Percentiles rank a stretch among this genome's conserved stretches.
Evolutionary conservation across 371 early-diverging fungal species (phyloP).

Genomic region (Rhizopus sp.): DNA sequence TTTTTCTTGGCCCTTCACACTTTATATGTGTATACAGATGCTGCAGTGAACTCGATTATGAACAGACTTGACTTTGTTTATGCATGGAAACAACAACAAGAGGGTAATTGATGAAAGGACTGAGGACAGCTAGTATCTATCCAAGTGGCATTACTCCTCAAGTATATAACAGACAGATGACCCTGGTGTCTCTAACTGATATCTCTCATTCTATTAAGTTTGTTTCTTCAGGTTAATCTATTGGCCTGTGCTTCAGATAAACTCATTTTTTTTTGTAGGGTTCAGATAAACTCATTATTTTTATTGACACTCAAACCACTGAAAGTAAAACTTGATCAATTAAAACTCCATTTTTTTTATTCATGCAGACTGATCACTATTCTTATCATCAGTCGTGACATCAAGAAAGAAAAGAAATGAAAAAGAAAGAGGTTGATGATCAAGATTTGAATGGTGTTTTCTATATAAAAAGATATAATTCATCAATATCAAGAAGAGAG

Average conservation of each 20-base stretch:
- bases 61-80: slow-evolving; percentile 37
- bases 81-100: slow-evolving; percentile 29
- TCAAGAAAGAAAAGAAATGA: too few species aligned
- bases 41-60: slow-evolving; percentile 37
- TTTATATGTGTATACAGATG: slow-evolving; percentile 20
- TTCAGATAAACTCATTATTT: too few species aligned
- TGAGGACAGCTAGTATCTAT: slow-evolving; percentile 35
- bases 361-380: slow-evolving; percentile 42
- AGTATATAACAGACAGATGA: slow-evolving; percentile 16
- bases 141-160: slow-evolving; percentile 38
- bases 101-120: slow-evolving; percentile 26
- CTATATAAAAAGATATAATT: slow-evolving; percentile 46
- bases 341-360: slow-evolving; percentile 12
- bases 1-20: slow-evolving; percentile 9
- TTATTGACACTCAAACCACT: slow-evolving; percentile 59
- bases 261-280: too few species aligned
- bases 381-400: not conserved
- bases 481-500: slow-evolving; percentile 38
- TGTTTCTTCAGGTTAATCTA: slow-evolving; percentile 43
- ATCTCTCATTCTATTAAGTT: not conserved
- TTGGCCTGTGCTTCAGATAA: slow-evolving; percentile 65
- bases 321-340: slow-evolving; percentile 35
- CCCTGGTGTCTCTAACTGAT: too few species aligned
- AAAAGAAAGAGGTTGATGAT: too few species aligned
- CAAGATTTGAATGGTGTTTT: too few species aligned